Conservation (phyloP, 805 yeast species). For the Lipomyces sp. region DNA sequence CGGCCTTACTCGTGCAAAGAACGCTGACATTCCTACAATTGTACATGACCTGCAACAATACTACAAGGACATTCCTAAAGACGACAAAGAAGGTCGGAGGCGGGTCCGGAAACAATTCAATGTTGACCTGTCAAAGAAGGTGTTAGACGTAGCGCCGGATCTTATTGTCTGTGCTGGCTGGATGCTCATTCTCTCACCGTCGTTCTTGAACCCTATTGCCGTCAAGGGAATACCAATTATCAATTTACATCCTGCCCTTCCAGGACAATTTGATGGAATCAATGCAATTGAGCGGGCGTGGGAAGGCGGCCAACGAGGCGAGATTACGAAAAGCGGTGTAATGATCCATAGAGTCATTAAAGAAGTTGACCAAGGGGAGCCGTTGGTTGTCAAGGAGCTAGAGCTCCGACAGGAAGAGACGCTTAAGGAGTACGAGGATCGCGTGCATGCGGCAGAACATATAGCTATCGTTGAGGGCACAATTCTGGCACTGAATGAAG, state of each 20-base stretch:
- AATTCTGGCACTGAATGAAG: constrained; percentile 55
- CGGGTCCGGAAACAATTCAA: constrained; percentile 74
- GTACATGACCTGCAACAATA: constrained; percentile 74
- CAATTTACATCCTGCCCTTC: constrained; percentile 95
- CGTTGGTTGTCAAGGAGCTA: constrained; percentile 79
- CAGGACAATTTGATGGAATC: constrained; percentile 96
- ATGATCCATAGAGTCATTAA: constrained; percentile 98
- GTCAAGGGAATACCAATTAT: constrained; percentile 73
- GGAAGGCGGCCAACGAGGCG: constrained; percentile 90
- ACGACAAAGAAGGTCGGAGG: constrained; percentile 60
- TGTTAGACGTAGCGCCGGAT: constrained; percentile 72
- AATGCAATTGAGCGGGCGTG: constrained; percentile 97
- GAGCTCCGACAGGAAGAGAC: constrained; percentile 73
- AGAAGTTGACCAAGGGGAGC: constrained; percentile 93
- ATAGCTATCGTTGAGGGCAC: constrained; percentile 93
- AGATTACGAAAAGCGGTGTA: constrained; percentile 78
- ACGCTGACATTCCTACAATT: constrained; percentile 68
- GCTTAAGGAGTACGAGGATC: constrained; percentile 74
- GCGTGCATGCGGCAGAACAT: constrained; percentile 87
- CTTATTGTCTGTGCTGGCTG: constrained; percentile 97
- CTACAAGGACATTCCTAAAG: constrained; percentile 75
- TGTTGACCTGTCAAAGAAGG: constrained; percentile 70
- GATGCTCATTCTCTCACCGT: constrained; percentile 88
- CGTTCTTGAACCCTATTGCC: constrained; percentile 69
- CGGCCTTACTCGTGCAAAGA: constrained; percentile 79